Evolutionary conservation across 495 filamentous ascomycete genomes (phyloP).

Genomic region (Viridothelium virens): DNA sequence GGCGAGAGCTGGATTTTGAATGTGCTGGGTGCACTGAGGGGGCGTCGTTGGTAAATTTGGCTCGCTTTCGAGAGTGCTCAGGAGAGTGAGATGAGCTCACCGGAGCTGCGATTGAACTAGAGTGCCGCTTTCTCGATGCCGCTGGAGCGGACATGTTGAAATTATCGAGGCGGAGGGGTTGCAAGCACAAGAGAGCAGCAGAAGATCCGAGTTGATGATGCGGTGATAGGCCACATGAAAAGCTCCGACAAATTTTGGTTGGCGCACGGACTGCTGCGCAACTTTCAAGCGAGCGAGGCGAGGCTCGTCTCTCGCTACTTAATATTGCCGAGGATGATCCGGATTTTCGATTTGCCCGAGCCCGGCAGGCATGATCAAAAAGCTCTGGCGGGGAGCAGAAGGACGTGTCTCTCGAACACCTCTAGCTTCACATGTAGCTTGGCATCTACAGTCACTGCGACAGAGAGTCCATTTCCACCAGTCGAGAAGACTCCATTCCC

Average conservation of each 20-base stretch:
- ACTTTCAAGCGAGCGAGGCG: not conserved
- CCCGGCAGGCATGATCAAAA: too few species aligned
- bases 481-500: too few species aligned
- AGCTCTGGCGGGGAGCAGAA: not conserved
- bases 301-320: not conserved
- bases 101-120: not conserved
- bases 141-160: not conserved
- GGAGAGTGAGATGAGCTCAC: not conserved
- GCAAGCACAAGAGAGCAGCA: not conserved
- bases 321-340: too few species aligned
- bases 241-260: not conserved
- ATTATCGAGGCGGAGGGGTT: not conserved
- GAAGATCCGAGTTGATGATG: slow-evolving; percentile 2
- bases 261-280: not conserved
- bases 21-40: not conserved
- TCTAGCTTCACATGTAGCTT: not conserved
- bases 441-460: too few species aligned
- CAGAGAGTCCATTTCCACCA: too few species aligned
- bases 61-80: slow-evolving; percentile 5
- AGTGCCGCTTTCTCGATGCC: not conserved
- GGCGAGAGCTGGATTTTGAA: not conserved
- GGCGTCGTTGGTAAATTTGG: not conserved
- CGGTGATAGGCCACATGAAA: not conserved
- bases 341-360: not conserved
- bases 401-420: not conserved